Conservation (phyloP, 768 basidiomycete genomes). For the Ramaria sp. region DNA sequence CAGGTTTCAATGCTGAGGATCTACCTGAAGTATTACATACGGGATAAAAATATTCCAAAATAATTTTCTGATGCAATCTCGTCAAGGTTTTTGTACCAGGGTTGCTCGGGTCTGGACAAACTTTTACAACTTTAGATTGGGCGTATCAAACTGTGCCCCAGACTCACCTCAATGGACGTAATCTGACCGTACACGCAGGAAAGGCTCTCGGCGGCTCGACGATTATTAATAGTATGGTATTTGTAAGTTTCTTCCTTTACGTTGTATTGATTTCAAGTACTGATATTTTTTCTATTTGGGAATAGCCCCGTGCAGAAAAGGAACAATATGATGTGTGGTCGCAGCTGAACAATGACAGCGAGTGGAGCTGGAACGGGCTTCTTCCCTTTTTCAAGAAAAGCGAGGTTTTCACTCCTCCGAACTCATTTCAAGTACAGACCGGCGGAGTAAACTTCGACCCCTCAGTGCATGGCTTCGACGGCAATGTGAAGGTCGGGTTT, state of each 20-base stretch:
- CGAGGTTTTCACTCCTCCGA: constrained; percentile 28
- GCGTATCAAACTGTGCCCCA: constrained; percentile 10
- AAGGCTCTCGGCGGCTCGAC: constrained; percentile 18
- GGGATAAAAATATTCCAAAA: no score
- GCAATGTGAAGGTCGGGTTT: not conserved
- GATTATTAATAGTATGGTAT: constrained; percentile 16
- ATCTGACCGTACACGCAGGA: constrained; percentile 10
- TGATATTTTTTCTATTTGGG: constrained; percentile 1
- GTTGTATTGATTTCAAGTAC: no score
- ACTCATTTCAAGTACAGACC: not conserved
- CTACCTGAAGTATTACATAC: constrained; percentile 2
- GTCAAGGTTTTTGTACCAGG: constrained; percentile 14
- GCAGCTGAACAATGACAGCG: constrained; percentile 10
- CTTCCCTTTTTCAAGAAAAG: constrained; percentile 17
- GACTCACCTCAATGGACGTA: constrained; percentile 5
- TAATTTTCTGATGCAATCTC: no score
- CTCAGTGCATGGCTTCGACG: not conserved
- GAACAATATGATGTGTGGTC: constrained; percentile 16
- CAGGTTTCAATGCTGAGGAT: constrained; percentile 12
- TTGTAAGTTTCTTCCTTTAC: constrained; percentile 7
- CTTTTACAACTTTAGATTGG: constrained; percentile 13
- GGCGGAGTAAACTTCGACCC: constrained; percentile 1
- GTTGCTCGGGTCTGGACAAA: constrained; percentile 3
- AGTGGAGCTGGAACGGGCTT: constrained; percentile 17
- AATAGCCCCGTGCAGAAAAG: constrained; percentile 10